Base-by-base conservation (phyloP, 257 asterid genomes). In the Fraxinus anomala region DNA sequence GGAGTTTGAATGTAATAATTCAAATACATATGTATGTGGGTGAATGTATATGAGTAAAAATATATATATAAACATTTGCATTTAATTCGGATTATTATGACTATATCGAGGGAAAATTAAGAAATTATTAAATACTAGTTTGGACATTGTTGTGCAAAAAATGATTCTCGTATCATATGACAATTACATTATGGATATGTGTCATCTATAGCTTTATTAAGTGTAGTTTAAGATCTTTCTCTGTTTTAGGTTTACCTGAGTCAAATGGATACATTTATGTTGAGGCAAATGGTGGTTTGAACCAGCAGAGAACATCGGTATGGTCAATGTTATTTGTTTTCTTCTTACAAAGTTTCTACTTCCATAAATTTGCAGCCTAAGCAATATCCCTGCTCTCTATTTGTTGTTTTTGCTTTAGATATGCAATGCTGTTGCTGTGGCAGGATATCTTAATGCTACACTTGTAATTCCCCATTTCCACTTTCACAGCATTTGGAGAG, bases 361-460 rank as follows among this genome's bases (percentile, higher is more conserved):
- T 61, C 21, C 13, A 5, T 76, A 47, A 30, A 21, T 80, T 24
- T 77, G 6, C 63, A 39, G 69, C 34, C 44, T 77, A 26, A 23
- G 40, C 40, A 59, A 42, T 54, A 37, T 24, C 24, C 73, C 13
- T 23, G 33, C 42, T 61, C 78, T 76, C 26, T 23, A 21, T 66
- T 31, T 76, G 56, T 33, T 75, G 39, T 71, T 81, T 77, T 70
- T 91, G 81, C 80, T 83, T 84, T 89, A 96, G 99, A 96, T 96
- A 86, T 96, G 99, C 94, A 92, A 96, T 85, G 99, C 99, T 30
- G 99, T 96, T 69, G 97, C 99, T 47, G 99, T 96, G 86, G 99
- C 99, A 63, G 98, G 98, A 65, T 91, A 89, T 87, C 96, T 93
- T 54, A 96, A 96, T 79, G 98, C 99, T 63, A 96, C 98, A 74